Base-by-base conservation (phyloP, 176 grass and related monocot genomes). In the Secale cereale region DNA sequence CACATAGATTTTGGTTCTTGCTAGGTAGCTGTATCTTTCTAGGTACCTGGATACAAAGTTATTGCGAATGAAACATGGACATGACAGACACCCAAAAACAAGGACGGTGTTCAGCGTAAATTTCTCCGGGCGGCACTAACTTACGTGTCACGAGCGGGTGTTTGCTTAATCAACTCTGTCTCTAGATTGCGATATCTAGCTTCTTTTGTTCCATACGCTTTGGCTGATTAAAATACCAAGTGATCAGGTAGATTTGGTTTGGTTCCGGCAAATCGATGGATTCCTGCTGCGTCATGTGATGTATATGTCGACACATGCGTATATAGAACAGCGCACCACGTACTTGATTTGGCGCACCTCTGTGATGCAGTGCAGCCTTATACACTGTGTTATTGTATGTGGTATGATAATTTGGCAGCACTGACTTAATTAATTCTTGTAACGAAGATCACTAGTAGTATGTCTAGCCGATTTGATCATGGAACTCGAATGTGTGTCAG, bases 221-320 rank as follows among this genome's bases (percentile, higher is more conserved):
- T 41, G 16, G 67, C 19, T 9, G 32, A n/a, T 5, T 43, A 72
- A 27, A 26, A 43, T 26, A 26, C 40, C 13, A 73, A 27, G 14
- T 16, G 39, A 45, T 27, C 39, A 60, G 66, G 33, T 13, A 15
- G 33, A 33, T 35, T 77, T 33, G 76, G 61, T 87, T 81, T 85
- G 77, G 77, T 77, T 85, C 82, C 70, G 76, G 28, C 77, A 70
- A 70, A 77, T 41, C 36, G 11, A 73, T 30, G 60, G 67, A 59
- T 62, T 39, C 35, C 52, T 29, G 32, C 26, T 41, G 76, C 68
- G 41, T 19, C 45, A 48, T 54, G 16, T 17, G 20, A 39, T 70
- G 9, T 7, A 35, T 48, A 3, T 77, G 56, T 19, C 29, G 28
- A 89, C 60, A 85, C 87, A 61, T 43, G 23, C 28, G 62, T 29